Evolutionary conservation across 2,329 filamentous ascomycete genomes (phyloP).

Genomic region (Ascomycota sp.): DNA sequence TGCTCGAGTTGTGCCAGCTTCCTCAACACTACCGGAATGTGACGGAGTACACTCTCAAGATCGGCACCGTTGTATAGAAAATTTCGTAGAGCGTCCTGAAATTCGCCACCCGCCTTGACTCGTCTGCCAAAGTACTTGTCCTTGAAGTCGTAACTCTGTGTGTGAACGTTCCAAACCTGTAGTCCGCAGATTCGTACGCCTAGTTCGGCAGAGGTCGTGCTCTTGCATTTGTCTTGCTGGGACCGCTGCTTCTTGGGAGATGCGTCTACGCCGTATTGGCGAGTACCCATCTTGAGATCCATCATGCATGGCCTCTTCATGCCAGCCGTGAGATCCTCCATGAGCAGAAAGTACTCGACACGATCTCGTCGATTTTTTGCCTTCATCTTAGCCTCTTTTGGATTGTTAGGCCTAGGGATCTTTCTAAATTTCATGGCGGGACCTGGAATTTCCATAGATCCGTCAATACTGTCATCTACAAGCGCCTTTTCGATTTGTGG

Average conservation of each 20-base stretch:
- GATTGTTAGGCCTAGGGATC: slow-evolving; percentile 46
- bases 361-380: slow-evolving; percentile 45
- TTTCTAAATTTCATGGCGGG: slow-evolving; percentile 16
- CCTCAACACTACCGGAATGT: slow-evolving; percentile 71
- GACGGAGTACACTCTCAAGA: slow-evolving; percentile 56
- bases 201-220: slow-evolving; percentile 75
- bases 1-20: slow-evolving; percentile 69
- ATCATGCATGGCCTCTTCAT: slow-evolving; percentile 96
- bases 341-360: slow-evolving; percentile 77
- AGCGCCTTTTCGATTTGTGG: neutral
- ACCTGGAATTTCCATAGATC: slow-evolving; percentile 15
- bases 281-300: slow-evolving; percentile 95
- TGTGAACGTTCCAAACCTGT: slow-evolving; percentile 82
- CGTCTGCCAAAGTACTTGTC: slow-evolving; percentile 95
- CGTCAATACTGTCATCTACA: slow-evolving; percentile 2
- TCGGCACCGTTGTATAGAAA: slow-evolving; percentile 86
- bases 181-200: slow-evolving; percentile 89
- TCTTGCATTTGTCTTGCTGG: slow-evolving; percentile 79
- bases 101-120: slow-evolving; percentile 70
- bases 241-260: slow-evolving; percentile 81
- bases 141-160: slow-evolving; percentile 76
- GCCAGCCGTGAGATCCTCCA: slow-evolving; percentile 87
- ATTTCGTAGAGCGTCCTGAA: slow-evolving; percentile 67
- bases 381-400: slow-evolving; percentile 34
- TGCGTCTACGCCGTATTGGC: slow-evolving; percentile 88